These are phyloP conservation scores for Boletus coccyginus DNA, from an alignment of 768 basidiomycete species.

Conservation along the genomic window DNA sequence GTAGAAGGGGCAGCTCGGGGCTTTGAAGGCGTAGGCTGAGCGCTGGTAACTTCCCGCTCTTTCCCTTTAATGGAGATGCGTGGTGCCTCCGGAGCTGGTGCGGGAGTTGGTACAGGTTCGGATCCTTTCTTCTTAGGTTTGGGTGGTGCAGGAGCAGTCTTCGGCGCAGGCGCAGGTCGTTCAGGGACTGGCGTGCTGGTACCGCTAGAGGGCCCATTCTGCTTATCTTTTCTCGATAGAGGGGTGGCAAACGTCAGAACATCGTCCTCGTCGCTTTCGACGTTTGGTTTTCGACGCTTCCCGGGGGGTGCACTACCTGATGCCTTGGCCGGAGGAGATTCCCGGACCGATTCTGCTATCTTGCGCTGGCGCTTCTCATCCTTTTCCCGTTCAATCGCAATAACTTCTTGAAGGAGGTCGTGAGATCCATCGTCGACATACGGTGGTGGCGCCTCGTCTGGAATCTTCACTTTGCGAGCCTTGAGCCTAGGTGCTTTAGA, in stretches of 20 bases:
- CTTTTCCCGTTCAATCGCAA: slow-evolving; percentile 73
- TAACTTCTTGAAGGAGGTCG: slow-evolving; percentile 77
- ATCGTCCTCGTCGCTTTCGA: slow-evolving; percentile 54
- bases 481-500: slow-evolving; percentile 39
- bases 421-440: slow-evolving; percentile 81
- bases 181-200: slow-evolving; percentile 41
- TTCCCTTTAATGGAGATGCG: slow-evolving; percentile 66
- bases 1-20: slow-evolving; percentile 36
- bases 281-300: slow-evolving; percentile 57
- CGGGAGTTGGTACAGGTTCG: slow-evolving; percentile 23
- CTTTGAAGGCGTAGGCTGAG: slow-evolving; percentile 38
- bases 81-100: slow-evolving; percentile 24
- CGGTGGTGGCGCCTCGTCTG: slow-evolving; percentile 53
- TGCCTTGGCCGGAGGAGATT: slow-evolving; percentile 37
- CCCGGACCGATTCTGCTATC: slow-evolving; percentile 39
- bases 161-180: slow-evolving; percentile 27
- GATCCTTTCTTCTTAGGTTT: slow-evolving; percentile 44
- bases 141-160: slow-evolving; percentile 24
- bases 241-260: slow-evolving; percentile 61
- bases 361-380: slow-evolving; percentile 48
- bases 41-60: slow-evolving; percentile 53
- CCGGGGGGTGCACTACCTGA: slow-evolving; percentile 37
- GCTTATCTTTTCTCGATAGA: slow-evolving; percentile 49
- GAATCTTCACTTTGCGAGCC: slow-evolving; percentile 42
- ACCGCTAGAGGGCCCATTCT: slow-evolving; percentile 34